These are phyloP conservation scores for Parasitella parasitica DNA, from an alignment of 371 early-diverging fungal genomes.

Conservation along the genomic window DNA sequence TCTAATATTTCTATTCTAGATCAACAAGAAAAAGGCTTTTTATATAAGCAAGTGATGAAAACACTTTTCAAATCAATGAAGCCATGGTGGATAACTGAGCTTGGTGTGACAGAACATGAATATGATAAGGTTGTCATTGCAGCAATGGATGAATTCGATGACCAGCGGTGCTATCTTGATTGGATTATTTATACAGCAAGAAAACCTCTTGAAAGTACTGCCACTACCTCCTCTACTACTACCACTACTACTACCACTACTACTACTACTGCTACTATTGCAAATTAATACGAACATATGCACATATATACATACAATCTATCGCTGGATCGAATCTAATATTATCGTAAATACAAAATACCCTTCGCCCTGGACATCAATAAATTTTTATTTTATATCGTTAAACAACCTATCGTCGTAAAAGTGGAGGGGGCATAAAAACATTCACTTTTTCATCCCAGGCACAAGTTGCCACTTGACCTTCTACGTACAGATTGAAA, in stretches of 20 bases:
- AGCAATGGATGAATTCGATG: conserved; percentile 27
- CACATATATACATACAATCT: background rate
- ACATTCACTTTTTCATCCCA: conserved; percentile 91
- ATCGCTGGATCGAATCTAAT: conserved; percentile 13
- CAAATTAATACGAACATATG: background rate
- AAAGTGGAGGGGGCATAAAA: conserved; percentile 52
- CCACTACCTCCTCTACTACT: background rate
- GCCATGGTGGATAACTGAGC: conserved; percentile 43
- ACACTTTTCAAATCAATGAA: conserved; percentile 40
- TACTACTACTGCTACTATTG: background rate
- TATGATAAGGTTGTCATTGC: conserved; percentile 22
- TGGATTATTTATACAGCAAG: conserved; percentile 24
- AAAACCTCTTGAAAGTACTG: conserved; percentile 8
- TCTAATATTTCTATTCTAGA: conserved; percentile 7
- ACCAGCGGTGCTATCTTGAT: conserved; percentile 11
- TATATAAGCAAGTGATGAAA: conserved; percentile 42
- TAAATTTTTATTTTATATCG: background rate
- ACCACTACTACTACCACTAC: background rate
- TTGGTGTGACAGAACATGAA: conserved; percentile 23
- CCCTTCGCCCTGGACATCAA: background rate
- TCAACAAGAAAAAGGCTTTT: conserved; percentile 39
- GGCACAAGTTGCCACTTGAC: conserved; percentile 87
- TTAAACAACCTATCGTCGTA: conserved; percentile 29
- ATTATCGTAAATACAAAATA: background rate
- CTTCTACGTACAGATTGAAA: conserved; percentile 81